Evolutionary conservation across 2,329 filamentous ascomycete genomes (phyloP).

Genomic region (Davidsoniella neocaledoniae): DNA sequence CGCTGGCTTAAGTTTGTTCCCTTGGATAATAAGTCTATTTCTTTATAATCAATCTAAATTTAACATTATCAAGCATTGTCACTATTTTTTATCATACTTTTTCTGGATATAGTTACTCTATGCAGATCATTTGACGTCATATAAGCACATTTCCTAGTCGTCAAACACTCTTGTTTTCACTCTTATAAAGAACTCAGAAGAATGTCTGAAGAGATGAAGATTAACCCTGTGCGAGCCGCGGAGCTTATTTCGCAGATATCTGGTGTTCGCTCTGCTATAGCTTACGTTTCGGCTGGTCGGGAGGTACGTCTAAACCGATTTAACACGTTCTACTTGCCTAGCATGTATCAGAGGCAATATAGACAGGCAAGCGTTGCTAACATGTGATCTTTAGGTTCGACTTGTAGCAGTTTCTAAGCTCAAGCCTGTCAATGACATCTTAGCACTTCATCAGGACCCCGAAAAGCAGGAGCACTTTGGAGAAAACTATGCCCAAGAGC

Average conservation of each 20-base stretch:
- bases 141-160: no score
- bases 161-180: background rate
- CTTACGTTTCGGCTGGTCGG: slow-evolving; percentile 33
- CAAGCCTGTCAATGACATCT: slow-evolving; percentile 81
- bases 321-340: no score
- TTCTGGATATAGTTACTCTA: no score
- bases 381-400: slow-evolving; percentile 39
- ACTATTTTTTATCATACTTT: no score
- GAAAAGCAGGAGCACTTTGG: slow-evolving; percentile 61
- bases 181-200: background rate
- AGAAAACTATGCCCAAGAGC: slow-evolving; percentile 90
- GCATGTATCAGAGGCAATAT: no score
- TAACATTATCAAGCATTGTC: no score
- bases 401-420: slow-evolving; percentile 93
- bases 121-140: no score
- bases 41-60: no score
- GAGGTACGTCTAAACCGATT: slow-evolving; percentile 27
- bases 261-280: slow-evolving; percentile 40
- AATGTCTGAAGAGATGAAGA: slow-evolving; percentile 33
- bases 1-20: no score
- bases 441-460: slow-evolving; percentile 55
- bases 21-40: no score
- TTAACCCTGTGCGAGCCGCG: slow-evolving; percentile 43
- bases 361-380: background rate
- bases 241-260: slow-evolving; percentile 45